Evolutionary conservation across 2,329 filamentous ascomycete genomes (phyloP), one percentile per base, ranked within the genome.

Genomic region (Fusarium lyarnte): DNA sequence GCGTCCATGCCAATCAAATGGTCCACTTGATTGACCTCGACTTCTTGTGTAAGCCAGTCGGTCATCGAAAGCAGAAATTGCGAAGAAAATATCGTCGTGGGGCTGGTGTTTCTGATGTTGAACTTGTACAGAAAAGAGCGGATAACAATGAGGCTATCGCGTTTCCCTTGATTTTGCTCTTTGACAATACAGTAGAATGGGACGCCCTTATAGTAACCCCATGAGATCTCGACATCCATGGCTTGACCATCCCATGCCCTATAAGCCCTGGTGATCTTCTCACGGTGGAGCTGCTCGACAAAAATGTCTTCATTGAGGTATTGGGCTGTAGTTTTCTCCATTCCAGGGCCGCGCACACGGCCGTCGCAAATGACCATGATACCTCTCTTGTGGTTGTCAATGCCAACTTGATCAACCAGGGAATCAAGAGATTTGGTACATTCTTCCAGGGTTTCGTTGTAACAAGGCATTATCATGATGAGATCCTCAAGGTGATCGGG

Each of bases 161-260:
- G 78, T 74, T 84, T 85, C 47, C 83, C 82, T 59, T 83, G 81
- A 66, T 84, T 84, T 71, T 82, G 79, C 58, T 82, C 79, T 75
- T 85, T 85, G 74, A 83, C 78, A 58, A 85, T 81, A 71, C 82
- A 82, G 62, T 82, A 77, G 71, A 80, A 84, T 0, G 82, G 82
- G 2, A 84, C 66, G 21, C 82, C 82, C 63, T 80, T 81, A 70
- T 84, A 85, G 29, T 74, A 75, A 3, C 83, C 83, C 47, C 73
- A 79, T 16, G 80, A 76, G 41, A 83, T 73, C 52, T 81, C 79
- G 29, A 83, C 74, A 60, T 82, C 80, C 81, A 83, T 83, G 35
- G 70, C 73, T 42, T 78, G 76, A 10, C 80, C 79, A 53, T 84
- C 81, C 78, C 82, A 83, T 5, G 80, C 82, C 36, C 78, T 76